phyloP scores from a whole-genome alignment of 257 asterid genomes.

The Gardenia jasminoides region DNA sequence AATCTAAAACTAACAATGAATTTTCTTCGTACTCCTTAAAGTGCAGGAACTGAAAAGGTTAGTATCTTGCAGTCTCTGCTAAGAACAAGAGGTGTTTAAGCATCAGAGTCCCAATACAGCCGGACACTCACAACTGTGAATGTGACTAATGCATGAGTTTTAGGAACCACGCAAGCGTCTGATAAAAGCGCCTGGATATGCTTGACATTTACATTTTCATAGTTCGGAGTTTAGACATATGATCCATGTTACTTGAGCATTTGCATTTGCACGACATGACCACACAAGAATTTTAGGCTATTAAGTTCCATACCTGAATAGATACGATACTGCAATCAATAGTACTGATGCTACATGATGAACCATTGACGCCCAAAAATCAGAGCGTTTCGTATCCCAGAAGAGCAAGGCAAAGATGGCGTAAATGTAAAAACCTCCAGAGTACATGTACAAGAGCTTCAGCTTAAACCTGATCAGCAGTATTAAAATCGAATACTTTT shows the following conservation, averaged over 20 bases:
- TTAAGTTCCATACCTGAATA: constrained; percentile 20
- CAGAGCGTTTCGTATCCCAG: constrained; percentile 36
- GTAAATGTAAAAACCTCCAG: constrained; percentile 37
- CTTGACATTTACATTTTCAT: too few relatives aligned
- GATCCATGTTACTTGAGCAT: background rate
- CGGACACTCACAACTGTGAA: too few relatives aligned
- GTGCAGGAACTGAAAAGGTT: background rate
- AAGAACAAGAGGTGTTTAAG: too few relatives aligned
- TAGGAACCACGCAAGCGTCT: background rate
- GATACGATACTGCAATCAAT: constrained; percentile 28
- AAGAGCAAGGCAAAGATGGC: constrained; percentile 33
- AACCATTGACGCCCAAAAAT: constrained; percentile 27
- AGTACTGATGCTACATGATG: constrained; percentile 33
- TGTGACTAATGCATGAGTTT: too few relatives aligned
- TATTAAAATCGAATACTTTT: background rate
- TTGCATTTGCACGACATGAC: background rate
- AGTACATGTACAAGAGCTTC: constrained; percentile 35
- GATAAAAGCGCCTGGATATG: background rate
- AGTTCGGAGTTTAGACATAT: too few relatives aligned
- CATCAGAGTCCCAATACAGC: too few relatives aligned
- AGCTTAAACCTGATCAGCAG: constrained; percentile 28
- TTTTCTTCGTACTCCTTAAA: background rate
- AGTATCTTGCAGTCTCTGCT: too few relatives aligned
- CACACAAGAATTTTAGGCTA: background rate
- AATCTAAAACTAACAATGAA: background rate